These are phyloP conservation scores for Capsicum baccatum DNA, from an alignment of 257 asterid species.

Conservation along the genomic window DNA sequence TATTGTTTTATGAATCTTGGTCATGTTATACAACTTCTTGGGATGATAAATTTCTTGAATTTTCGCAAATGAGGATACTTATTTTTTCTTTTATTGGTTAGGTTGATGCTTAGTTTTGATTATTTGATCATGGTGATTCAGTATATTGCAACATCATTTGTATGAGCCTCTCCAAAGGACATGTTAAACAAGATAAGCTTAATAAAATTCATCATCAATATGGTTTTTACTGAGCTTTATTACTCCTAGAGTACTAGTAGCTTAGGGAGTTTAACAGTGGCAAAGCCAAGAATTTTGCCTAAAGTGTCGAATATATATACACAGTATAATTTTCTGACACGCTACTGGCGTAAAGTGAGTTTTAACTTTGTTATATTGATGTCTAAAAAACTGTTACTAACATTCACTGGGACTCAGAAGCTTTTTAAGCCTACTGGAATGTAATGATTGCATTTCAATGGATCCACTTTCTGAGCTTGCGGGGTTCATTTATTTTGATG, in stretches of 20 bases:
- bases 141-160: background rate
- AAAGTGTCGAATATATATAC: background rate
- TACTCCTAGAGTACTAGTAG: background rate
- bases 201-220: background rate
- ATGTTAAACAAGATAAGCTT: background rate
- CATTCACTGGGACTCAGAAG: constrained; percentile 32
- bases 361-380: background rate
- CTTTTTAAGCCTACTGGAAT: constrained; percentile 27
- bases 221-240: no score
- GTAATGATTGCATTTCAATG: constrained; percentile 31
- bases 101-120: background rate
- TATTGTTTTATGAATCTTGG: background rate
- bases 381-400: constrained; percentile 34
- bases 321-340: background rate
- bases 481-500: constrained; percentile 31
- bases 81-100: background rate
- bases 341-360: background rate
- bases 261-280: background rate
- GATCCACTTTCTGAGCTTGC: constrained; percentile 34
- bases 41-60: background rate
- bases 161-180: background rate
- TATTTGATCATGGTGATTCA: background rate
- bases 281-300: background rate
- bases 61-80: background rate
- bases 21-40: background rate